Conservation (phyloP, 345 rosid genomes). For the Acer yangbiense region DNA sequence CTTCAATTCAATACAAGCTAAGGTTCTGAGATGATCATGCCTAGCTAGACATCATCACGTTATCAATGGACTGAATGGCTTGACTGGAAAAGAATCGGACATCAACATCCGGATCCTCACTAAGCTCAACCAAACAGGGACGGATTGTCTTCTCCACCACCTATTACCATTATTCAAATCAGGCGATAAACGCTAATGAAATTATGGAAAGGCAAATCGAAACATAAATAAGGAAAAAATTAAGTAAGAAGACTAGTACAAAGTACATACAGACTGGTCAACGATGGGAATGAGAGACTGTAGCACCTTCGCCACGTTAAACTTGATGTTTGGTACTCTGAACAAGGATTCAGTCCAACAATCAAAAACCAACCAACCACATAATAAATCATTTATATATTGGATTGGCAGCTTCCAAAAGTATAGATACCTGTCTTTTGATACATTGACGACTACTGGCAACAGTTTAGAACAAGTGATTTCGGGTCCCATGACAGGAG, state of each 20-base stretch:
- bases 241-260: not conserved
- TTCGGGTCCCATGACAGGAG: slow-evolving; percentile 89
- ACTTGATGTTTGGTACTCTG: slow-evolving; percentile 97
- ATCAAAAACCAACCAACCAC: slow-evolving; percentile 18
- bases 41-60: slow-evolving; percentile 78
- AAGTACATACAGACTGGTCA: slow-evolving; percentile 70
- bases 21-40: not conserved
- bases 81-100: slow-evolving; percentile 81
- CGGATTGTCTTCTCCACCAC: slow-evolving; percentile 76
- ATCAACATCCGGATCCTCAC: slow-evolving; percentile 93
- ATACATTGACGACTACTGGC: slow-evolving; percentile 66
- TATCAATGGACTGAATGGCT: slow-evolving; percentile 81
- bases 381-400: slow-evolving; percentile 1
- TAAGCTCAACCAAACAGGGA: slow-evolving; percentile 79
- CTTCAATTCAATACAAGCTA: not conserved
- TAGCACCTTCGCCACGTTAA: slow-evolving; percentile 93
- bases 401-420: not conserved
- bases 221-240: not conserved
- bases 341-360: slow-evolving; percentile 8
- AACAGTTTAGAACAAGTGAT: slow-evolving; percentile 83
- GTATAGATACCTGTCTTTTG: slow-evolving; percentile 77
- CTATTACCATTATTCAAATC: slow-evolving; percentile 30
- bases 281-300: slow-evolving; percentile 88
- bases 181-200: not conserved
- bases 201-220: not conserved